A percentile compares a stretch with the other conserved stretches of the same genome.
These are phyloP conservation scores for Nannochloris sp. DNA, from an alignment of 139 green algal species.

Conservation along the genomic window DNA sequence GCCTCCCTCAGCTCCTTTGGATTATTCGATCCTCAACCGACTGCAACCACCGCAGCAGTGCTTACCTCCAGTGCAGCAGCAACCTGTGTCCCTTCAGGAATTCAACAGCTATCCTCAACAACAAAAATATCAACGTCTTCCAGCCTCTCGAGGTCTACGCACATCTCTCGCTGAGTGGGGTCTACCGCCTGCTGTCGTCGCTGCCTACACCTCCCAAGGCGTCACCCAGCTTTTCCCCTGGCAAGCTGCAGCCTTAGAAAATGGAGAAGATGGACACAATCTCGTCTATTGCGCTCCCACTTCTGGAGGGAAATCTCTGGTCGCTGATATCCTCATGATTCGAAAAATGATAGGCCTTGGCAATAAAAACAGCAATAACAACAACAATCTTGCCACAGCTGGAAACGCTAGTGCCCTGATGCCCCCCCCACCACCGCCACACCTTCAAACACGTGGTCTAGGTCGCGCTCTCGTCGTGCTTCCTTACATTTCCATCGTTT, in stretches of 20 bases:
- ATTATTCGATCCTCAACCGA: too few species aligned
- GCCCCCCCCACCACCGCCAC: not conserved
- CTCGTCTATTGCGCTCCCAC: constrained; percentile 82
- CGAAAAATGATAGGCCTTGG: constrained; percentile 19
- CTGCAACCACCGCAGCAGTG: not conserved
- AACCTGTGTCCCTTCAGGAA: not conserved
- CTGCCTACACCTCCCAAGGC: constrained; percentile 38
- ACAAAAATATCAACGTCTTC: not conserved
- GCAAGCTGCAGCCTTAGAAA: constrained; percentile 62
- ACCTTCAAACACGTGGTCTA: not conserved
- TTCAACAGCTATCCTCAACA: not conserved
- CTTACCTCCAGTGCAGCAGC: not conserved
- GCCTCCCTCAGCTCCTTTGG: too few species aligned
- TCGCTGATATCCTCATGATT: constrained; percentile 77
- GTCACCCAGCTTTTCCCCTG: constrained; percentile 60
- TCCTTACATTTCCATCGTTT: constrained; percentile 53
- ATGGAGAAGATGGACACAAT: constrained; percentile 48
- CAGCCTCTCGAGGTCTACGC: constrained; percentile 15
- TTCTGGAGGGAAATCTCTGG: constrained; percentile 74
- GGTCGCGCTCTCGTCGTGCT: constrained; percentile 49
- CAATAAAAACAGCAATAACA: too few species aligned
- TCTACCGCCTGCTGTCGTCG: constrained; percentile 20
- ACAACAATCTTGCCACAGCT: not conserved
- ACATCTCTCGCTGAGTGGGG: constrained; percentile 28
- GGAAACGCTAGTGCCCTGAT: not conserved